Percentiles rank a stretch among this genome's conserved stretches.
These are phyloP conservation scores for Nothomitra cinnamomea DNA, from an alignment of 2,329 filamentous ascomycete species.

Conservation along the genomic window DNA sequence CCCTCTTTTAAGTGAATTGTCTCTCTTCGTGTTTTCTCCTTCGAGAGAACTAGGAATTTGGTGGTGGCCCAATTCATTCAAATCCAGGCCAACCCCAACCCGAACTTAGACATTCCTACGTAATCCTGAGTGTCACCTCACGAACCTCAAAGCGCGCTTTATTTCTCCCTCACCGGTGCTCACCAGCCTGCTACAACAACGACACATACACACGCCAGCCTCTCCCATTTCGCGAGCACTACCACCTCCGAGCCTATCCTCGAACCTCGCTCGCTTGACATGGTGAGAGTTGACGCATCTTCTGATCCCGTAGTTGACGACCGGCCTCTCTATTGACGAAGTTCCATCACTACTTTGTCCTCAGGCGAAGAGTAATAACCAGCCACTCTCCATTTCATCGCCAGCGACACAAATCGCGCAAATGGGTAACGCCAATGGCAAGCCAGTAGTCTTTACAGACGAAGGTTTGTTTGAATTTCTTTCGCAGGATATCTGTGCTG, in stretches of 20 bases:
- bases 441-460: constrained; percentile 80
- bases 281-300: neutral
- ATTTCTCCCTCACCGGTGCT: no score
- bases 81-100: no score
- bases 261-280: neutral
- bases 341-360: no score
- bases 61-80: no score
- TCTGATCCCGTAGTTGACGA: neutral
- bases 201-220: neutral
- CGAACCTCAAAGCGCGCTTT: no score
- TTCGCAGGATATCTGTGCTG: constrained; percentile 1
- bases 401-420: neutral
- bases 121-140: no score
- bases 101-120: no score
- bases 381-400: neutral
- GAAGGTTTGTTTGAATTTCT: constrained; percentile 48
- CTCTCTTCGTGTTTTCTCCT: no score
- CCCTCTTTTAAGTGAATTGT: no score
- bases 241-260: neutral
- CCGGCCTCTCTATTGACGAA: neutral
- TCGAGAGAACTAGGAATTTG: no score
- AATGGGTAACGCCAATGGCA: constrained; percentile 94
- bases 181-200: no score
- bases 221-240: neutral
- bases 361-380: neutral